Base-by-base conservation (phyloP, 805 yeast species). In the Yarrowia phangngaensis region DNA sequence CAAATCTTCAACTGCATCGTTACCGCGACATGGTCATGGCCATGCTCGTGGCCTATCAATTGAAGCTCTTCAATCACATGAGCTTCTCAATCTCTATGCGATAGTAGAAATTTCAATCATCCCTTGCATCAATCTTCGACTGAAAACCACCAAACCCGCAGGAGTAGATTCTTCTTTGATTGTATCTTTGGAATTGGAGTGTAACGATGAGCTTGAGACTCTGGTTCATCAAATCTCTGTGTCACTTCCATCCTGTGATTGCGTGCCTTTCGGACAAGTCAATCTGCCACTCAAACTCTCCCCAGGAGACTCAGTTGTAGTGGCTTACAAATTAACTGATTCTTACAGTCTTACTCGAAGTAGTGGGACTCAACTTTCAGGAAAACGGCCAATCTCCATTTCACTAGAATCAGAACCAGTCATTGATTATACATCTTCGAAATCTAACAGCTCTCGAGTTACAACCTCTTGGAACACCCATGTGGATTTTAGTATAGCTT, bases 111-210 rank as follows among this genome's bases (percentile, higher is more conserved):
- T 66, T 5, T 66, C 70, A 2, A 62, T 65, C 3, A 58, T 58
- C 14, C 57, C 69, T 1, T 70, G 75, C 0, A 56, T 76, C 29
- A 70, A 72, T n/a, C 63, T 76, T 5, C 66, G 70, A 46, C 60
- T 76, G 13, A 65, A 73, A 34, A 71, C 75, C 22, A 67, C 75
- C 6, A 71, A 70, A 51, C 71, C 78, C 4, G 74, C 75, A 4
- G 75, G 77, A 7, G 63, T 72, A 33, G 65, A 68, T 53, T 69
- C 70, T 50, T 57, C 69, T 3, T 55, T 76, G 1, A 58, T 76
- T n/a, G 70, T 78, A 1, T 71, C 76, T 0, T 59, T 76, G 34
- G 75, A 71, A 47, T 60, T 76, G 8, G 78, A 74, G 51, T 63
- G 71, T 2, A 68, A 78, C 1, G 73, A 71, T 3, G 70, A 62